These are phyloP conservation scores for Apiotrichum porosum DNA, from an alignment of 1,284 basidiomycete genomes.

Conservation along the genomic window DNA sequence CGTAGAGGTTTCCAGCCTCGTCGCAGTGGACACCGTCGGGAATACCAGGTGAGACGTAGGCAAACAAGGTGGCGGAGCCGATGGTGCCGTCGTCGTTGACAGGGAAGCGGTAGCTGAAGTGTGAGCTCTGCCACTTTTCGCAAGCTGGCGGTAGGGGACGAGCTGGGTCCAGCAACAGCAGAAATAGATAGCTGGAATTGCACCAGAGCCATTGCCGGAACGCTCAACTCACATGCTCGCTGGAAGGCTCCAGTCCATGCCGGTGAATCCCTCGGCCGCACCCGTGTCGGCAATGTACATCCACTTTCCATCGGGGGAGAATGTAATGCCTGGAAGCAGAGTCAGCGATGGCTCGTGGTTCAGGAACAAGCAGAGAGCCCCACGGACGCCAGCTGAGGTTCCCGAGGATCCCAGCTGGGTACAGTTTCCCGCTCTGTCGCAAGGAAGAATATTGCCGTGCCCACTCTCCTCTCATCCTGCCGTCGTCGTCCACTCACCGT, in stretches of 20 bases:
- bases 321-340: constrained; percentile 58
- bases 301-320: constrained; percentile 60
- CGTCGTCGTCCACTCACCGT: constrained; percentile 41
- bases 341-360: constrained; percentile 47
- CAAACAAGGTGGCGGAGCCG: constrained; percentile 64
- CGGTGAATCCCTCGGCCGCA: constrained; percentile 50
- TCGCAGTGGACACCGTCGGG: constrained; percentile 61
- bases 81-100: constrained; percentile 55
- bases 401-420: too few species aligned
- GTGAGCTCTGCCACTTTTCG: too few species aligned
- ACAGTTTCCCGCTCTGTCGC: too few species aligned
- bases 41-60: constrained; percentile 62
- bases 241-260: constrained; percentile 60
- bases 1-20: constrained; percentile 62
- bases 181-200: too few species aligned
- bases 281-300: constrained; percentile 54
- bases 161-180: too few species aligned
- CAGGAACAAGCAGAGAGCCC: constrained; percentile 23
- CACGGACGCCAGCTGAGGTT: constrained; percentile 1
- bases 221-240: constrained; percentile 66
- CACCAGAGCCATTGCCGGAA: too few species aligned
- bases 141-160: too few species aligned
- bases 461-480: constrained; percentile 6
- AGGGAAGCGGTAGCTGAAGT: constrained; percentile 53
- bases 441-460: too few species aligned